Evolutionary conservation across 768 basidiomycete genomes (phyloP), one percentile per base, ranked within the genome.

Genomic region (Tylopilus balloui): DNA sequence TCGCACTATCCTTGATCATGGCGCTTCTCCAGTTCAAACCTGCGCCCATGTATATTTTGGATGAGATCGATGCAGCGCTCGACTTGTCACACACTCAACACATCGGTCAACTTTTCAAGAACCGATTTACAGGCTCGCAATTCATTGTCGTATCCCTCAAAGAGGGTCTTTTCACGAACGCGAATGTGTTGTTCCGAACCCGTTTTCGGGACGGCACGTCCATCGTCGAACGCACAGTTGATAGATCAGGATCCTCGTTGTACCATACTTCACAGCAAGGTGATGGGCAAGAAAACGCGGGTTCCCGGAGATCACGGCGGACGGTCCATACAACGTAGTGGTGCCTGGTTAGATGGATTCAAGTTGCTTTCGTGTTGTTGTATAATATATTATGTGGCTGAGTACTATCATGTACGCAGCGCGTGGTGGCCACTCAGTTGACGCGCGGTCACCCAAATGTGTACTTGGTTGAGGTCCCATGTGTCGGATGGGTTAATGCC

Each of bases 1-100:
- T 99, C 62, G 96, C 96, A 1, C 79, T 99, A 1, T 98, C 95
- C 12, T 78, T 99, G 32, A 98, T 98, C 73, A 95, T 99, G 93
- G 88, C 96, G 0, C 80, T 99, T 15, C 82, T 98, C n/a, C 93
- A 97, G 66, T 97, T 97, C 78, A 97, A 97, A 63, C 94, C 95
- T 8, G 94, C 95, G 14, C 95, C 93, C 3, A 93, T 98, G 92
- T 98, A 98, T 69, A 99, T 99, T 64, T 80, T 99, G 9, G 96
- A 99, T 70, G 96, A 99, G 70, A 95, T 99, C 54, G 96, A 98
- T 67, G 94, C 96, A 0, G 95, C 95, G 8, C 79, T 98, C 23
- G 96, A 99, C 69, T 73, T 98, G 12, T 94, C 92, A 24, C 92
- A 95, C 58, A 95, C 92, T 2, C 93, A 98, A 61, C 92, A 99